Conservation (phyloP, 2,329 filamentous ascomycete species). For the Venturia asperata region DNA sequence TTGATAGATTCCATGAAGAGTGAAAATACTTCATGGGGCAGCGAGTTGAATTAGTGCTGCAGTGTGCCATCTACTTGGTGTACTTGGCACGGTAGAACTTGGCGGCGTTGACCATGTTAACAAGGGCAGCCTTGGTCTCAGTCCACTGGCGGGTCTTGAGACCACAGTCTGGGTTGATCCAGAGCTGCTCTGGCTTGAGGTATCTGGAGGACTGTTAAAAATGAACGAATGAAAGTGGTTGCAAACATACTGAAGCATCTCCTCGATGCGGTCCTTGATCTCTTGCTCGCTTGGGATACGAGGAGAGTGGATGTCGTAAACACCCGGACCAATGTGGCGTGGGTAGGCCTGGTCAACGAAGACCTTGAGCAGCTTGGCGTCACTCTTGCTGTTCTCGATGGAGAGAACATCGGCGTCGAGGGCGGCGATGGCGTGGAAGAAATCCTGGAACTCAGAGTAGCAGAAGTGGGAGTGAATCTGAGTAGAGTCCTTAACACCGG, state of each 20-base stretch:
- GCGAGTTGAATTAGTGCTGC: slow-evolving; percentile 16
- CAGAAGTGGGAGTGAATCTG: slow-evolving; percentile 99
- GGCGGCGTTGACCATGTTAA: slow-evolving; percentile 97
- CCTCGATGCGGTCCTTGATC: slow-evolving; percentile 94
- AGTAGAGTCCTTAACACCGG: slow-evolving; percentile 88
- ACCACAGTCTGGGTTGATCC: slow-evolving; percentile 99
- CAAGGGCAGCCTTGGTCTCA: slow-evolving; percentile 93
- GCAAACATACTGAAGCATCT: slow-evolving; percentile 73
- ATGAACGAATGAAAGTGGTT: neutral
- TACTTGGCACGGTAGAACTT: slow-evolving; percentile 87
- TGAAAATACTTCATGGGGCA: neutral
- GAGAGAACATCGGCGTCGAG: slow-evolving; percentile 97
- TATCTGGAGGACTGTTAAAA: slow-evolving; percentile 33
- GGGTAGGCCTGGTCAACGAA: slow-evolving; percentile 97
- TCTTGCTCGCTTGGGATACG: slow-evolving; percentile 95
- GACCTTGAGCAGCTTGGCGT: slow-evolving; percentile 97
- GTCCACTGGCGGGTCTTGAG: slow-evolving; percentile 98
- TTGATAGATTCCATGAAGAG: neutral
- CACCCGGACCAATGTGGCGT: slow-evolving; percentile 96
- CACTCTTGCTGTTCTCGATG: slow-evolving; percentile 99
- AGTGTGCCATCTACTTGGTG: slow-evolving; percentile 6
- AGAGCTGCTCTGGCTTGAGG: slow-evolving; percentile 97
- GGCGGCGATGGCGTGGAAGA: slow-evolving; percentile 99
- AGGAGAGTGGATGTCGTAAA: slow-evolving; percentile 99
- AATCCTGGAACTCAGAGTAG: slow-evolving; percentile 99